Conservation (phyloP, 352 stramenopile species). For the Globisporangium yorkense region DNA sequence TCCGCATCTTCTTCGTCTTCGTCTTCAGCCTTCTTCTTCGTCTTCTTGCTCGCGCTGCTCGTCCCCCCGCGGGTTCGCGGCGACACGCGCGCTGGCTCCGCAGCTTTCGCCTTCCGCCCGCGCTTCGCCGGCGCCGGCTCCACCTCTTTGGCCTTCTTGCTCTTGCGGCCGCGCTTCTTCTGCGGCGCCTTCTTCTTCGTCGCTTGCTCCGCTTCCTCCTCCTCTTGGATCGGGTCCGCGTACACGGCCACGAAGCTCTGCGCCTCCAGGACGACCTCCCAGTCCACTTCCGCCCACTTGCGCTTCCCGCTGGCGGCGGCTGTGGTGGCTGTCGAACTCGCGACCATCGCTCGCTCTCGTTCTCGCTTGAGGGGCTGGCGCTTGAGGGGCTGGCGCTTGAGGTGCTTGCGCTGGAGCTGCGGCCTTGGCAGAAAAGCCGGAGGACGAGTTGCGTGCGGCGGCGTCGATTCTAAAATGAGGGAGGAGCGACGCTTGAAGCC, state of each 20-base stretch:
- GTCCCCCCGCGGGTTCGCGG: not conserved
- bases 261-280: slow-evolving; percentile 57
- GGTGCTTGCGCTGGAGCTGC: not conserved
- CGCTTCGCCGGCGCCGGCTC: not conserved
- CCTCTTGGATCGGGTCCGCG: slow-evolving; percentile 15
- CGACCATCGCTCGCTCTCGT: not conserved
- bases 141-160: slow-evolving; percentile 4
- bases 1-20: not conserved
- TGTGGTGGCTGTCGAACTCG: not conserved
- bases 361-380: not conserved
- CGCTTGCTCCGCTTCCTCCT: not conserved
- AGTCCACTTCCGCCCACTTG: slow-evolving; percentile 66
- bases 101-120: not conserved
- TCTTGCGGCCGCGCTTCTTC: slow-evolving; percentile 6
- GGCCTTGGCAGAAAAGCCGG: not conserved
- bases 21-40: slow-evolving; percentile 7
- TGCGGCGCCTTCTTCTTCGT: slow-evolving; percentile 7
- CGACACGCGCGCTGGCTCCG: not conserved
- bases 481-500: not conserved
- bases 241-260: slow-evolving; percentile 64
- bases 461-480: not conserved
- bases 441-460: not conserved
- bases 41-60: not conserved
- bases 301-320: slow-evolving; percentile 23
- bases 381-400: not conserved